These are phyloP conservation scores for Ramalina intermedia DNA, from an alignment of 495 filamentous ascomycete species.

Conservation along the genomic window DNA sequence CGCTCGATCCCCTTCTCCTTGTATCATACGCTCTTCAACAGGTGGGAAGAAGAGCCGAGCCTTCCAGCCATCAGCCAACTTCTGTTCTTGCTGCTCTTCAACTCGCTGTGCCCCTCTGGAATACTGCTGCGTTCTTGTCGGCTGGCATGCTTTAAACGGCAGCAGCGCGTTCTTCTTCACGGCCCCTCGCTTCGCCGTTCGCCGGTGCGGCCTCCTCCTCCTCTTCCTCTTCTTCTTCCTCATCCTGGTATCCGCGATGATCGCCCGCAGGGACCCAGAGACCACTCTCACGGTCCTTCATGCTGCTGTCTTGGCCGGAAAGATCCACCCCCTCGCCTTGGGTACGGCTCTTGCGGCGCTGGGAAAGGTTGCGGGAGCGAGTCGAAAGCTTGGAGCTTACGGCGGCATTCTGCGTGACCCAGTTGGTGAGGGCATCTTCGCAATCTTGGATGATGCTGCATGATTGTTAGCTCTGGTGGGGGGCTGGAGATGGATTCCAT, in stretches of 20 bases:
- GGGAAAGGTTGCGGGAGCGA: constrained; percentile 72
- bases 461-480: too few species aligned
- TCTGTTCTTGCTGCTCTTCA: not conserved
- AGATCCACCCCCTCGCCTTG: constrained; percentile 63
- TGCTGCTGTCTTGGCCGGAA: constrained; percentile 66
- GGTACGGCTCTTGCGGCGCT: constrained; percentile 51
- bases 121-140: constrained; percentile 2
- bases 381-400: constrained; percentile 75
- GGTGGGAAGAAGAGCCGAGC: too few species aligned
- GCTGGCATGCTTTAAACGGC: not conserved
- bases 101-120: not conserved
- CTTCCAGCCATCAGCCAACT: constrained; percentile 1
- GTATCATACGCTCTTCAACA: too few species aligned
- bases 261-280: constrained; percentile 73
- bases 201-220: constrained; percentile 39
- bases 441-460: constrained; percentile 92
- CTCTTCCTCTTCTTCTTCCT: constrained; percentile 50
- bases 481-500: not conserved
- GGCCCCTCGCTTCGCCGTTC: constrained; percentile 39
- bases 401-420: constrained; percentile 77
- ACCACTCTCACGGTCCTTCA: constrained; percentile 67
- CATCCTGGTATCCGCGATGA: constrained; percentile 49
- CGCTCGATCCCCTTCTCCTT: too few species aligned
- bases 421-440: constrained; percentile 92
- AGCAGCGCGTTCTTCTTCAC: constrained; percentile 40